Percentiles rank a stretch among this genome's conserved stretches.
These are phyloP conservation scores for Ustilago tritici DNA, from an alignment of 1,284 basidiomycete species.

Conservation along the genomic window DNA sequence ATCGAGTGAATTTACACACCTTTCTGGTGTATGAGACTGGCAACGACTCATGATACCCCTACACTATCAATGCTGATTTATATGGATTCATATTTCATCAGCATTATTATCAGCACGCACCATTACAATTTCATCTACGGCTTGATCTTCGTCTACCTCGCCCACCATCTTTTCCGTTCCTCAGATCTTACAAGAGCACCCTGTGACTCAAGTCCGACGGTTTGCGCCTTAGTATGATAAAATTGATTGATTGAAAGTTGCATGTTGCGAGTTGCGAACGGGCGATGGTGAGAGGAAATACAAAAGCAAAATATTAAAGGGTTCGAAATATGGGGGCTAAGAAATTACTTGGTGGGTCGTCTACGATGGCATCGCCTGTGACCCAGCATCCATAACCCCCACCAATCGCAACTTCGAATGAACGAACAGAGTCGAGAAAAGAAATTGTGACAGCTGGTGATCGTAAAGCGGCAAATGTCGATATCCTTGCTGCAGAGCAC, in stretches of 20 bases:
- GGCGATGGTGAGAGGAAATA: neutral
- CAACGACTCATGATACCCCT: conserved; percentile 54
- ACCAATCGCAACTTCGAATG: conserved; percentile 51
- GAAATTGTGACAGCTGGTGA: conserved; percentile 59
- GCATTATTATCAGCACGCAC: rapidly evolving
- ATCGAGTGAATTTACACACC: conserved; percentile 23
- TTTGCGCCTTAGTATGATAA: neutral
- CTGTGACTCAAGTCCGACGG: too few relatives aligned
- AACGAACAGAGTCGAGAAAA: conserved; percentile 66
- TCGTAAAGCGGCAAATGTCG: conserved; percentile 66
- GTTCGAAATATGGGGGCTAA: neutral
- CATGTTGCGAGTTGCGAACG: neutral
- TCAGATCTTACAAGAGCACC: too few relatives aligned
- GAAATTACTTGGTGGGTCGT: neutral
- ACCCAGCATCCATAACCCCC: conserved; percentile 30
- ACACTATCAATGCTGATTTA: conserved; percentile 46
- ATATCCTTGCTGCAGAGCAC: conserved; percentile 59
- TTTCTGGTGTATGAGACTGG: conserved; percentile 30
- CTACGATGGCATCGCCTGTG: conserved; percentile 6
- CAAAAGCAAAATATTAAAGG: neutral
- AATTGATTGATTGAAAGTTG: neutral
- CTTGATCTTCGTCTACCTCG: too few relatives aligned
- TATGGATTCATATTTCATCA: neutral
- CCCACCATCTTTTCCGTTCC: too few relatives aligned
- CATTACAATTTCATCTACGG: too few relatives aligned